Evolutionary conservation across 352 stramenopile species (phyloP), one percentile per base, ranked within the genome.

Genomic region (Blastocystis sp.): DNA sequence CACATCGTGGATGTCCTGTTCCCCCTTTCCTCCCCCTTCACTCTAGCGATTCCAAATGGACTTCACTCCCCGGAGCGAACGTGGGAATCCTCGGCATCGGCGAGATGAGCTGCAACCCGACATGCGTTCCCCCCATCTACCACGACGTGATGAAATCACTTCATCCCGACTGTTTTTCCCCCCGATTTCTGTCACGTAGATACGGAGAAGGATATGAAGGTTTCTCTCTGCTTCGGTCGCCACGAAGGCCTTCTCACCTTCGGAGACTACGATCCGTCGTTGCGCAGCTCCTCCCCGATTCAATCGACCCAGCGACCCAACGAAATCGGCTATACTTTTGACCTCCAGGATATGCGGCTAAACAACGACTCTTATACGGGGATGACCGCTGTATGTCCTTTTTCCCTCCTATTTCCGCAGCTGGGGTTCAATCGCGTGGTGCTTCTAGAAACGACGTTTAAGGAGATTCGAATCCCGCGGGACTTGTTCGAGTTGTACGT

Each of bases 261-360:
- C 48, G 64, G 42, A 27, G 42, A 48, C 21, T 48, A 56, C 34
- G 64, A 76, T 51, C 42, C 38, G 27, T 24, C 24, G 6, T 24
- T 72, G 32, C 34, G n/a, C 27, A n/a, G 1, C 9, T 51, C 42
- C 16, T 18, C 11, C 34, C 34, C 64, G 18, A n/a, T 76, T 21
- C 21, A n/a, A 6, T 54, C 64, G 7, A 36, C 51, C 29, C 64
- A 76, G 40, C 42, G 64, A 38, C 8, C 29, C 2, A 8, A 54
- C 4, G 64, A 76, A 44, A 38, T 76, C 21, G 64, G 64, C 4
- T 76, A 76, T n/a, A 56, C 64, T 7, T 76, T 76, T 36, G 64
- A 76, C 34, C 24, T 76, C 11, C 64, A 76, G 34, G 64, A 76
- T 56, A 7, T 76, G 36, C 64, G 42, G 6, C 2, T 76, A 2